A percentile compares a stretch with the other conserved stretches of the same genome.
Evolutionary conservation across 2,329 filamentous ascomycete genomes (phyloP).

Genomic region (Arthrobotrys entomopaga): DNA sequence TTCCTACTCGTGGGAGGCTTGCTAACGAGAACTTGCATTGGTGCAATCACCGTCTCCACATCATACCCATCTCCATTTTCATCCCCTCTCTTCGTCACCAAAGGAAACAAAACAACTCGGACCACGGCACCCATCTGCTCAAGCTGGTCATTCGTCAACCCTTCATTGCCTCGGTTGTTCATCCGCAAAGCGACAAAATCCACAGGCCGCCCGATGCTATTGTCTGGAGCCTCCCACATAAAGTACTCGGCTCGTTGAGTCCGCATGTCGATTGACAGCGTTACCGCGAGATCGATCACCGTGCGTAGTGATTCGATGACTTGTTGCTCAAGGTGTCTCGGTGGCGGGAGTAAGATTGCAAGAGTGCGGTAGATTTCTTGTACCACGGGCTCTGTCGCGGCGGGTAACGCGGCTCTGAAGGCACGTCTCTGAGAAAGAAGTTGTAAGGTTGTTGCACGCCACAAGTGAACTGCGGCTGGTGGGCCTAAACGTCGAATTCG

Average conservation of each 20-base stretch:
- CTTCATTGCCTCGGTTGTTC: conserved; percentile 73
- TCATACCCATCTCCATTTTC: conserved; percentile 82
- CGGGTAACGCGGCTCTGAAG: conserved; percentile 84
- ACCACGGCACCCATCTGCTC: conserved; percentile 81
- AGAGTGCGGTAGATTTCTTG: conserved; percentile 88
- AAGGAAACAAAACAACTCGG: conserved; percentile 90
- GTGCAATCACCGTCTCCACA: conserved; percentile 93
- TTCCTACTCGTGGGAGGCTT: conserved; percentile 56
- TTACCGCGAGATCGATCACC: conserved; percentile 87
- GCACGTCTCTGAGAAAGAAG: conserved; percentile 80
- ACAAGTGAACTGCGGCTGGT: conserved; percentile 88
- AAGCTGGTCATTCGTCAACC: conserved; percentile 72
- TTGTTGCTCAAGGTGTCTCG: conserved; percentile 79
- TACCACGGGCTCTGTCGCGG: conserved; percentile 95
- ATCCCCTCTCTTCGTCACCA: conserved; percentile 95
- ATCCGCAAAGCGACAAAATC: conserved; percentile 96
- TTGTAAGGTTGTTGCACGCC: conserved; percentile 94
- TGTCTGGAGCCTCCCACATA: conserved; percentile 94
- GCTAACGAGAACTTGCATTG: conserved; percentile 89
- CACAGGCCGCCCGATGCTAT: conserved; percentile 87
- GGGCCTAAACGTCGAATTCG: conserved; percentile 66
- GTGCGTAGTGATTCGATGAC: conserved; percentile 85
- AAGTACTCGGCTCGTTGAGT: conserved; percentile 96
- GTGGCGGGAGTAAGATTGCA: conserved; percentile 84
- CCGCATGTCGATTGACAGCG: conserved; percentile 95